Percentiles rank a stretch among this genome's conserved stretches.
phyloP scores from a whole-genome alignment of 371 early-diverging fungal species.

The Mucor irregularis region DNA sequence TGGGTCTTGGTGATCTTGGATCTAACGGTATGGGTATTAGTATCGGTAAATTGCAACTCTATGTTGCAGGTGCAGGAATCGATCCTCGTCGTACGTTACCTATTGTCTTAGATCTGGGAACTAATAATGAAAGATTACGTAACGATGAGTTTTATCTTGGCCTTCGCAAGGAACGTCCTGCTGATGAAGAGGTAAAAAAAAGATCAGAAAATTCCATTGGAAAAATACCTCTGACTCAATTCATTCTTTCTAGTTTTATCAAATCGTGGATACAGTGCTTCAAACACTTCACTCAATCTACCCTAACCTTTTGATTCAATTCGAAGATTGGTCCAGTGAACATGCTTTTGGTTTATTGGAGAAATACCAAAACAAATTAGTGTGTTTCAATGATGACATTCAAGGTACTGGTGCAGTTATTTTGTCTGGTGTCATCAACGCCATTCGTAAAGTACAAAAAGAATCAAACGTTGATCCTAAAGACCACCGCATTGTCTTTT shows the following conservation, averaged over 20 bases:
- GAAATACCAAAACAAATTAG: slow-evolving; percentile 64
- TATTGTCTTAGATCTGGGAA: slow-evolving; percentile 87
- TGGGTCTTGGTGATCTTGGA: slow-evolving; percentile 91
- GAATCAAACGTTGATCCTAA: slow-evolving; percentile 58
- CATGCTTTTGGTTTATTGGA: slow-evolving; percentile 77
- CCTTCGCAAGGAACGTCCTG: slow-evolving; percentile 49
- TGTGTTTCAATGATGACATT: slow-evolving; percentile 76
- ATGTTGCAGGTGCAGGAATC: slow-evolving; percentile 90
- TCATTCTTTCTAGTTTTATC: slow-evolving; percentile 60
- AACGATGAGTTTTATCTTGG: slow-evolving; percentile 88
- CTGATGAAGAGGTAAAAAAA: slow-evolving; percentile 35
- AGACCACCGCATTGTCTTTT: slow-evolving; percentile 86
- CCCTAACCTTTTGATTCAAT: slow-evolving; percentile 85
- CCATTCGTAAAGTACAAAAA: slow-evolving; percentile 59
- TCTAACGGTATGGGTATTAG: slow-evolving; percentile 93
- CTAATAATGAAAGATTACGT: slow-evolving; percentile 75
- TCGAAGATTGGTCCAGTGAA: slow-evolving; percentile 92
- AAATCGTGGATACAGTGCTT: slow-evolving; percentile 78
- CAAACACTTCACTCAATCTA: slow-evolving; percentile 65
- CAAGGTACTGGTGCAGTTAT: slow-evolving; percentile 91
- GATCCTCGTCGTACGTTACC: slow-evolving; percentile 85
- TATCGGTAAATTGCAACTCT: slow-evolving; percentile 90
- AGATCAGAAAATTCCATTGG: not conserved
- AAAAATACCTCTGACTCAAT: not conserved
- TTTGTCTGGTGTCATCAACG: slow-evolving; percentile 89